Evolutionary conservation across 1,284 basidiomycete species (phyloP), one percentile per base, ranked within the genome.

Genomic region (Ceratobasidium theobromae): DNA sequence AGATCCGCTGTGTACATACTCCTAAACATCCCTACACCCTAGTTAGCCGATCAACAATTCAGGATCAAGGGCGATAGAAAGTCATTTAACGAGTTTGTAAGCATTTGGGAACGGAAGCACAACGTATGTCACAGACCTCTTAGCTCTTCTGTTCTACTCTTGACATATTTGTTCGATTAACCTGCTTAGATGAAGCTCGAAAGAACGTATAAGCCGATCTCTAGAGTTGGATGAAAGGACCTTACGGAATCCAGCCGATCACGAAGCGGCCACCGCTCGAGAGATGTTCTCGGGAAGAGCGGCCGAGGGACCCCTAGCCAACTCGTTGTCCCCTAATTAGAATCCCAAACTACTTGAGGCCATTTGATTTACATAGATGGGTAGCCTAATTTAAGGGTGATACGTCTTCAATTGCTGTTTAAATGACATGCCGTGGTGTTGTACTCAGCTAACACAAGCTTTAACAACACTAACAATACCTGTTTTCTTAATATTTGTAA

Each of bases 51-150:
- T 21, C 60, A 53, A 53, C 52, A 53, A n/a, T 14, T 65, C 14
- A 48, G 60, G 1, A 53, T 65, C 27, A 51, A 52, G 45, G 67
- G 58, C 11, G 67, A 68, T 18, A 33, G 35, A 1, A 68, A 65
- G 45, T 68, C 67, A 27, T 65, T 64, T n/a, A 68, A 68, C 58
- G 52, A 68, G 45, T 54, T 68, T 51, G 67, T 64, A 6, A 18
- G 27, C 12, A 23, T 68, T 27, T 68, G 60, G 46, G 58, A 68
- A n/a, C 30, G 28, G 16, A 65, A 64, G 32, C 48, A 68, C 27
- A 65, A 53, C 27, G 60, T 53, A 45, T 25, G 33, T 43, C 35
- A 9, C 28, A 23, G n/a, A 16, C 8, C 14, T 14, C 27, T 11
- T 16, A 32, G 8, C 2, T 2, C 11, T 12, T 2, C 32, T 14